Evolutionary conservation across 2,329 filamentous ascomycete species (phyloP).

Genomic region (Hymenoscyphus infarciens): DNA sequence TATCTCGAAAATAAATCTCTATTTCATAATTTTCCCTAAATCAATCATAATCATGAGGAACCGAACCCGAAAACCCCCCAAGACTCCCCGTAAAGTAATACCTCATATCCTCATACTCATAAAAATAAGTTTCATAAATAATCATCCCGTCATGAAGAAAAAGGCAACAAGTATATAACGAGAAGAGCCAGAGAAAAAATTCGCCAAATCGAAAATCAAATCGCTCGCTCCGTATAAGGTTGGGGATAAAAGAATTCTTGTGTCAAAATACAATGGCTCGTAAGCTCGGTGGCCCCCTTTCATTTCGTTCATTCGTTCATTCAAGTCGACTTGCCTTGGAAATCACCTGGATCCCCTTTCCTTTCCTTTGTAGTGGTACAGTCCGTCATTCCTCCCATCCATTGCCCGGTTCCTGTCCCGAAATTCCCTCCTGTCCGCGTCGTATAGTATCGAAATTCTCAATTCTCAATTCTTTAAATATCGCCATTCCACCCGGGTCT

Average conservation of each 20-base stretch:
- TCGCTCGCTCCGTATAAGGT: not conserved
- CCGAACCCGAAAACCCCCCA: too few relatives aligned
- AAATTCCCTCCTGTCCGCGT: too few relatives aligned
- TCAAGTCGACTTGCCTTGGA: not conserved
- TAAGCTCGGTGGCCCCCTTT: too few relatives aligned
- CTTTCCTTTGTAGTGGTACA: constrained; percentile 2
- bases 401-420: too few relatives aligned
- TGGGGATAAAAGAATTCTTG: not conserved
- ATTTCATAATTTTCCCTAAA: too few relatives aligned
- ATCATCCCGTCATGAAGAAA: constrained; percentile 1
- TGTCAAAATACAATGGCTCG: constrained; percentile 5
- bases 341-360: not conserved
- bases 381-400: not conserved
- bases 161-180: not conserved
- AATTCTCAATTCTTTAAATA: too few relatives aligned
- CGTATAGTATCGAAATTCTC: too few relatives aligned
- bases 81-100: too few relatives aligned
- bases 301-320: not conserved
- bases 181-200: not conserved
- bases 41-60: too few relatives aligned
- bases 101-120: constrained; percentile 4
- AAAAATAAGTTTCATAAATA: not conserved
- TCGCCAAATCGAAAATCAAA: not conserved
- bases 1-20: too few relatives aligned
- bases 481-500: too few relatives aligned